Evolutionary conservation across 2,329 filamentous ascomycete species (phyloP).

Genomic region (Monilinia fructicola): DNA sequence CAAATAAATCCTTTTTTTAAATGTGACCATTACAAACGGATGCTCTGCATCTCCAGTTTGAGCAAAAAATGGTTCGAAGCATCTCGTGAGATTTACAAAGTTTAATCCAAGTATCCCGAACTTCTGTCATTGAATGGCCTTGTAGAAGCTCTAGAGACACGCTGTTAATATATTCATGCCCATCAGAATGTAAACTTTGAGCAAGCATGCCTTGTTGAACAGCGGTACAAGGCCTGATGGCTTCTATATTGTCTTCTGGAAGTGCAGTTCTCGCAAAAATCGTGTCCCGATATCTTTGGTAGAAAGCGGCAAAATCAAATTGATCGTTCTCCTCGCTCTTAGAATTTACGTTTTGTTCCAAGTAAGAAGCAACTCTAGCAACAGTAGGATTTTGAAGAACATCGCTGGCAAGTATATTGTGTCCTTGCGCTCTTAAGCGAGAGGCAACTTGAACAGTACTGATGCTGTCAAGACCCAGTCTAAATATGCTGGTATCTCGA

Average conservation of each 20-base stretch:
- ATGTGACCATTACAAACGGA: slow-evolving; percentile 75
- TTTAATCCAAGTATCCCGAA: slow-evolving; percentile 60
- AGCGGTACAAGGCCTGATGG: slow-evolving; percentile 73
- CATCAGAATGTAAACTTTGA: slow-evolving; percentile 67
- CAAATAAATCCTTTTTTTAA: slow-evolving; percentile 42
- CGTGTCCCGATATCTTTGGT: slow-evolving; percentile 44
- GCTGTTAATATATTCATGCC: slow-evolving; percentile 73
- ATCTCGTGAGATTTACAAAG: slow-evolving; percentile 63
- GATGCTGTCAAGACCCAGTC: slow-evolving; percentile 89
- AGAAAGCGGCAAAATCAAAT: slow-evolving; percentile 54
- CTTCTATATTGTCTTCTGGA: slow-evolving; percentile 47
- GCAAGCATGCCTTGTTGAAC: slow-evolving; percentile 79
- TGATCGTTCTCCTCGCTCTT: slow-evolving; percentile 21
- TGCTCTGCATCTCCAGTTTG: slow-evolving; percentile 57
- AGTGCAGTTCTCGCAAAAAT: slow-evolving; percentile 35
- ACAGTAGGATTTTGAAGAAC: slow-evolving; percentile 63
- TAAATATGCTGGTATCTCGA: slow-evolving; percentile 71
- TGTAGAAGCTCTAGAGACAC: slow-evolving; percentile 54
- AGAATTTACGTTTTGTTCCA: slow-evolving; percentile 23
- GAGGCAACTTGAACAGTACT: slow-evolving; percentile 77
- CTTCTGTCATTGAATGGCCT: slow-evolving; percentile 41
- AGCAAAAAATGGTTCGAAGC: slow-evolving; percentile 74
- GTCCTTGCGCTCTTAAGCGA: slow-evolving; percentile 59
- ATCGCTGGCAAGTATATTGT: slow-evolving; percentile 65
- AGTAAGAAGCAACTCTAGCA: slow-evolving; percentile 41